Evolutionary conservation across 2,329 filamentous ascomycete species (phyloP).

Genomic region (Stachybotrys chartarum): DNA sequence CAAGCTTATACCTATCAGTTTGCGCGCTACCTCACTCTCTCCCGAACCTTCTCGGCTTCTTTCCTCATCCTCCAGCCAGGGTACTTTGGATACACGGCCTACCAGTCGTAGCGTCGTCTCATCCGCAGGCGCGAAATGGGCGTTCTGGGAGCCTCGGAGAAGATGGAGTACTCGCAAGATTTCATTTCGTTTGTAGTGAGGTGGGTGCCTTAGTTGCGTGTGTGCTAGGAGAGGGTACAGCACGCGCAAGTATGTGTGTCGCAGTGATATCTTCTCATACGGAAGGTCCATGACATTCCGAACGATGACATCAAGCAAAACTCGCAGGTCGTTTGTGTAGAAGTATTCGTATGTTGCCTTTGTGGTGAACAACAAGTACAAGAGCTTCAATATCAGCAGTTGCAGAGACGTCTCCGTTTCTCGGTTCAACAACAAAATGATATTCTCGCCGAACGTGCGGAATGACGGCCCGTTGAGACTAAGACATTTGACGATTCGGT

Average conservation of each 20-base stretch:
- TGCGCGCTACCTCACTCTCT: conserved; percentile 44
- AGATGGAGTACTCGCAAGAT: conserved; percentile 69
- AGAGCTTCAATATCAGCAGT: conserved; percentile 88
- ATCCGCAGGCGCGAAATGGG: conserved; percentile 74
- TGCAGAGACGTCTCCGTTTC: conserved; percentile 93
- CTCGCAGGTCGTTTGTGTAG: conserved; percentile 93
- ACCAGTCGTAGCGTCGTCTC: conserved; percentile 74
- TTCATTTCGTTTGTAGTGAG: conserved; percentile 87
- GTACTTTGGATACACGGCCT: conserved; percentile 64
- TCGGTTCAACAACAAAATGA: conserved; percentile 89
- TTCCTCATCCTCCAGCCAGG: conserved; percentile 51
- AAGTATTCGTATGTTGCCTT: conserved; percentile 93
- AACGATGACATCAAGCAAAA: conserved; percentile 91
- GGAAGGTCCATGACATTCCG: conserved; percentile 95
- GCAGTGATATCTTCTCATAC: conserved; percentile 66
- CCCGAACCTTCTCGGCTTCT: conserved; percentile 23
- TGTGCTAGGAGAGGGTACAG: conserved; percentile 85
- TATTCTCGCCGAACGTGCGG: conserved; percentile 95
- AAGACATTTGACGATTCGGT: conserved; percentile 87
- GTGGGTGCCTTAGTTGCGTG: conserved; percentile 79
- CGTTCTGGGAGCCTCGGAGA: conserved; percentile 55
- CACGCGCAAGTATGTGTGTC: conserved; percentile 92
- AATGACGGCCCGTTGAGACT: conserved; percentile 73
- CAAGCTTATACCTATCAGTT: conserved; percentile 65
- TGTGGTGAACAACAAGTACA: conserved; percentile 94